Evolutionary conservation across 352 stramenopile genomes (phyloP), one percentile per base, ranked within the genome.

Genomic region (Lagenidium giganteum): DNA sequence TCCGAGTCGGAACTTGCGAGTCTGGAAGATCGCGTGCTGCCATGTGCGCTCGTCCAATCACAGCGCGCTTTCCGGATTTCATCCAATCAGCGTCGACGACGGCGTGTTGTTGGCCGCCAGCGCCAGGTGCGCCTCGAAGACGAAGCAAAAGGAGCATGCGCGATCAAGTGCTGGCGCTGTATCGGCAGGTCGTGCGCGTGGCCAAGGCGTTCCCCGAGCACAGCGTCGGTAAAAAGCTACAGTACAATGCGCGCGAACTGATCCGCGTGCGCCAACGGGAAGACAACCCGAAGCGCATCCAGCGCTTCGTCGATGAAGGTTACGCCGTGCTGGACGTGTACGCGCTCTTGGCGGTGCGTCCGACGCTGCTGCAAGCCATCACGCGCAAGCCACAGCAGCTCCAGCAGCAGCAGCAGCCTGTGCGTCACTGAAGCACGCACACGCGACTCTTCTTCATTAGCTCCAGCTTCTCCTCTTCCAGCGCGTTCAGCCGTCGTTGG

Each of bases 191-290:
- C 17, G 50, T 83, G 54, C 64, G 62, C 58, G 61, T 75, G 34
- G 61, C 70, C 31, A 72, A 49, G 24, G 42, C 24, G 32, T 84
- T 89, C 35, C 73, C 77, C 2, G 69, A 83, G 36, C 67, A 54
- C 51, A 73, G 58, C 32, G 71, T 92, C 37, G 74, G 47, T 40
- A 64, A 62, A 42, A 89, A 92, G 66, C 72, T 92, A 27, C 54
- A 64, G 31, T 90, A 69, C 50, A 93, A 93, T 45, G 76, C 75
- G 51, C 61, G 67, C 21, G 80, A 90, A 53, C 49, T 89, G 35
- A 67, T 87, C 39, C 64, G 60, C 9, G 54, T 93, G 44, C 71
- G 76, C 36, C 67, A 65, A 28, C 45, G 59, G 32, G 77, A 93
- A 51, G 38, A 32, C 21, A 74, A 67, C 50, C 42, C 52, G 7